Percentiles rank a stretch among this genome's conserved stretches.
These are phyloP conservation scores for Pichia sp. DNA, from an alignment of 1,139 yeast genomes.

Conservation along the genomic window DNA sequence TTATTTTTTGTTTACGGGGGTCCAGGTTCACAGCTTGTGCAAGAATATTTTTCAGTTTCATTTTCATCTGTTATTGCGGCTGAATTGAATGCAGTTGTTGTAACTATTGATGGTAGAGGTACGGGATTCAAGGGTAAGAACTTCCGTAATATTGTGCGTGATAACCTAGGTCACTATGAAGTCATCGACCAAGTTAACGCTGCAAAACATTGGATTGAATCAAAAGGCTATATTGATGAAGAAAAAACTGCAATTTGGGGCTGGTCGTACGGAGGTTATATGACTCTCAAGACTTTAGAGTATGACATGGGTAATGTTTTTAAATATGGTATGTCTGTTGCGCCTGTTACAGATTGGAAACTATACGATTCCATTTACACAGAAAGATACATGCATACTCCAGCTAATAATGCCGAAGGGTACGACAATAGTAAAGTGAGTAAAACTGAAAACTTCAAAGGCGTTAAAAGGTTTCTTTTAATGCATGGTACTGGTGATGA, in stretches of 20 bases:
- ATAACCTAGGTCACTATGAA: constrained; percentile 60
- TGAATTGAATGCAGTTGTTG: constrained; percentile 63
- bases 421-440: constrained; percentile 49
- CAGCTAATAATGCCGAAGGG: constrained; percentile 54
- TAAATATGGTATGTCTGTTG: constrained; percentile 68
- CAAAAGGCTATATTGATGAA: constrained; percentile 49
- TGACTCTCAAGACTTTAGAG: constrained; percentile 69
- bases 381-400: constrained; percentile 70
- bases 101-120: constrained; percentile 79
- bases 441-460: constrained; percentile 40
- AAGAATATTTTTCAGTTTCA: constrained; percentile 43
- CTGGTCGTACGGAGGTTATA: constrained; percentile 79
- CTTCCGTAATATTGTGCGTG: constrained; percentile 60
- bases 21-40: constrained; percentile 71
- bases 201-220: constrained; percentile 48
- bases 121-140: constrained; percentile 62
- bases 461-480: constrained; percentile 53
- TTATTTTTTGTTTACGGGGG: constrained; percentile 74
- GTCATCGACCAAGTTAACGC: constrained; percentile 67
- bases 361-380: constrained; percentile 73
- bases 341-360: constrained; percentile 77
- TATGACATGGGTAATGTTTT: constrained; percentile 54
- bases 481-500: constrained; percentile 84
- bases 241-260: constrained; percentile 69
- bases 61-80: constrained; percentile 64